These are phyloP conservation scores for Xylaria cubensis DNA, from an alignment of 495 filamentous ascomycete genomes.

Conservation along the genomic window DNA sequence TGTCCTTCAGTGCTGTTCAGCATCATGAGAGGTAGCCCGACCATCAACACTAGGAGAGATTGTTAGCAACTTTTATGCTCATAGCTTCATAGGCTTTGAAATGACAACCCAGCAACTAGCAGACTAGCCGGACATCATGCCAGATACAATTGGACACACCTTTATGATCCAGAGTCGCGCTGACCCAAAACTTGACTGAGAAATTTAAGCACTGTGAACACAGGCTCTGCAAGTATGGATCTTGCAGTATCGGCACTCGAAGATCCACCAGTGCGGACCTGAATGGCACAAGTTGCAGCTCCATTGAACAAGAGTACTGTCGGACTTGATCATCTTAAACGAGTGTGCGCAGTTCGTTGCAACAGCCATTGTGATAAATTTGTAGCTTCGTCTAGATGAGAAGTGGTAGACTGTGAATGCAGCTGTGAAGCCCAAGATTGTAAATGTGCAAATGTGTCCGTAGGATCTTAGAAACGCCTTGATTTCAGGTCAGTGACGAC, in stretches of 20 bases:
- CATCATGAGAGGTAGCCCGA: constrained; percentile 8
- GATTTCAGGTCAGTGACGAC: neutral
- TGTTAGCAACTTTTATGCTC: constrained; percentile 13
- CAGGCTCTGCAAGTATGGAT: constrained; percentile 76
- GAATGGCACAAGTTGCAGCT: constrained; percentile 77
- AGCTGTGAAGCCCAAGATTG: constrained; percentile 17
- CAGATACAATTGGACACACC: constrained; percentile 9
- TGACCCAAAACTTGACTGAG: constrained; percentile 1
- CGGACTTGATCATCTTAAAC: constrained; percentile 80
- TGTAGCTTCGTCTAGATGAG: constrained; percentile 24
- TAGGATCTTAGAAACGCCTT: neutral
- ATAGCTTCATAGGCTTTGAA: neutral
- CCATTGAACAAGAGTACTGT: constrained; percentile 77
- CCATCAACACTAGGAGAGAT: neutral
- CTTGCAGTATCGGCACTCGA: constrained; percentile 79
- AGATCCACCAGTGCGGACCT: constrained; percentile 84
- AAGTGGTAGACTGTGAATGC: constrained; percentile 8
- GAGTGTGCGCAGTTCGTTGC: constrained; percentile 69
- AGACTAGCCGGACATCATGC: neutral
- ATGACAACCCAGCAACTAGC: neutral
- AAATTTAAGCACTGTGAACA: constrained; percentile 59
- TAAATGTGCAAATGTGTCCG: constrained; percentile 5
- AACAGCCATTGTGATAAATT: constrained; percentile 60
- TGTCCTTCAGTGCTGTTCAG: neutral
- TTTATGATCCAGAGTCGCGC: neutral